Evolutionary conservation across 176 grass and related monocot genomes (phyloP).

Genomic region (Pontederia crassipes): DNA sequence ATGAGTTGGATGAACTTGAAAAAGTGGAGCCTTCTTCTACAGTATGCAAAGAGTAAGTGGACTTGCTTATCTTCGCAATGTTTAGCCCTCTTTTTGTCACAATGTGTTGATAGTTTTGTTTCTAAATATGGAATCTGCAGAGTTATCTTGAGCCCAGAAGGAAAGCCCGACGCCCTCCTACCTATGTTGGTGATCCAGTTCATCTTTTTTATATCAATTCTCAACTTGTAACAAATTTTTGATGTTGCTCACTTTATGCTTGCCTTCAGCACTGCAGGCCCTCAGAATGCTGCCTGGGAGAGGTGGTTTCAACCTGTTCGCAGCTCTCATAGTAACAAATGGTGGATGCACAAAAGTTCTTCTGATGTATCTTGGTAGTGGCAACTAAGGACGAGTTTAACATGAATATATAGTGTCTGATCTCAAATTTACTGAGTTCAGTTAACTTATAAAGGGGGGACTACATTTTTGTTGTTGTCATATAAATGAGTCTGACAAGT

Average conservation of each 20-base stretch:
- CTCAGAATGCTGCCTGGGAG: slow-evolving; percentile 78
- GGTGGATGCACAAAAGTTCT: slow-evolving; percentile 69
- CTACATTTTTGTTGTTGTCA: too few species aligned
- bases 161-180: slow-evolving; percentile 79
- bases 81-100: too few species aligned
- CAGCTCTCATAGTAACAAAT: slow-evolving; percentile 76
- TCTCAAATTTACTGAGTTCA: neutral
- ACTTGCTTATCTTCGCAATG: slow-evolving; percentile 2
- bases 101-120: too few species aligned
- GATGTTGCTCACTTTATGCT: neutral
- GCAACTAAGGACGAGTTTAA: neutral
- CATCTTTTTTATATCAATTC: slow-evolving; percentile 6
- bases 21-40: slow-evolving; percentile 62
- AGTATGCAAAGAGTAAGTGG: slow-evolving; percentile 74
- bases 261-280: slow-evolving; percentile 60
- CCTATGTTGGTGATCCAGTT: slow-evolving; percentile 49
- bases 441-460: neutral
- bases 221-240: neutral
- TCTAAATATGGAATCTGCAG: slow-evolving; percentile 22
- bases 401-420: neutral
- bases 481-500: too few species aligned
- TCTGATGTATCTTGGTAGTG: slow-evolving; percentile 58
- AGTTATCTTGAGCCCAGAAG: slow-evolving; percentile 63
- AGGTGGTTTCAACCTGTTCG: slow-evolving; percentile 89
- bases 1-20: slow-evolving; percentile 78